Conservation (phyloP, 192 early-diverging fungal genomes). For the Glomus cerebriforme region DNA sequence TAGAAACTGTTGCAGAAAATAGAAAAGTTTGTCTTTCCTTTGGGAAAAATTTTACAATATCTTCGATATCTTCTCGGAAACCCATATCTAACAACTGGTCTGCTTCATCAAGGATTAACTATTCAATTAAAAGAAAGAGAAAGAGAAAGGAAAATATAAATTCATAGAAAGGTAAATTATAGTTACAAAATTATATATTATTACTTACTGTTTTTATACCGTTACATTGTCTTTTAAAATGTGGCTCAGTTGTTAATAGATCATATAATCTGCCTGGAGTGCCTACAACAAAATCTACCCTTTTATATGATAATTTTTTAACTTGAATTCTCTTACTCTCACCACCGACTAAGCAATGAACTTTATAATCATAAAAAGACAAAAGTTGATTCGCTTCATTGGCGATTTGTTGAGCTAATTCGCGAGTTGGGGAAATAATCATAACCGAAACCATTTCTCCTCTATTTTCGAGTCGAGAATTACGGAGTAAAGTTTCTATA, state of each 20-base stretch:
- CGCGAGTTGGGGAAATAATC: slow-evolving; percentile 88
- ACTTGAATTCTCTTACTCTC: slow-evolving; percentile 64
- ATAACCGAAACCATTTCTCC: slow-evolving; percentile 63
- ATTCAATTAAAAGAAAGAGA: neutral
- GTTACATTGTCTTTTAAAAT: slow-evolving; percentile 52
- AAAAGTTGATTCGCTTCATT: slow-evolving; percentile 71
- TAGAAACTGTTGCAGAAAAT: slow-evolving; percentile 90
- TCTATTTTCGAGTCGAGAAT: slow-evolving; percentile 43
- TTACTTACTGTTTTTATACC: slow-evolving; percentile 53
- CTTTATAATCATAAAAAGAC: slow-evolving; percentile 58
- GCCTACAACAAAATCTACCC: slow-evolving; percentile 87
- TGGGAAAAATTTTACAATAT: slow-evolving; percentile 65
- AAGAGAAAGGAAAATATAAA: neutral
- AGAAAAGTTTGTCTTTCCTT: slow-evolving; percentile 82
- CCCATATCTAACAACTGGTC: slow-evolving; percentile 96
- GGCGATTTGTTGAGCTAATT: slow-evolving; percentile 86
- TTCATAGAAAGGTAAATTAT: neutral
- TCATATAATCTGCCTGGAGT: slow-evolving; percentile 94
- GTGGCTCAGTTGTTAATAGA: slow-evolving; percentile 56
- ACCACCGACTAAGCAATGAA: slow-evolving; percentile 79
- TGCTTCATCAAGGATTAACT: slow-evolving; percentile 92
- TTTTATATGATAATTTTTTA: slow-evolving; percentile 43
- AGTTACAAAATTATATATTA: neutral
- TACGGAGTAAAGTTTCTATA: slow-evolving; percentile 67
- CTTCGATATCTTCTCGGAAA: slow-evolving; percentile 82